A percentile compares a stretch with the other conserved stretches of the same genome.
Evolutionary conservation across 176 grass and related monocot species (phyloP).

Genomic region (Hordeum vulgare): MorexV3_pseudomolecules_assembly NC_058523.1:373023559-373024058

Average conservation of each 20-base stretch:
- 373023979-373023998: neutral
- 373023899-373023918: neutral
- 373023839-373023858: neutral
- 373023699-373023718: neutral
- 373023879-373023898: neutral
- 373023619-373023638: conserved; percentile 31
- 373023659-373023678: neutral
- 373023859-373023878: neutral
- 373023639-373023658: neutral
- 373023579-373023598: conserved; percentile 36
- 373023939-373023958: neutral
- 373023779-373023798: too few relatives aligned
- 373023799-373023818: neutral
- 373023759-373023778: too few relatives aligned
- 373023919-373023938: neutral
- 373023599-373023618: conserved; percentile 18
- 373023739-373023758: conserved; percentile 19
- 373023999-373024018: neutral
- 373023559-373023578: conserved; percentile 35
- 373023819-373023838: neutral
- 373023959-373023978: neutral
- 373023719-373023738: neutral
- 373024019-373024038: too few relatives aligned
- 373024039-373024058: too few relatives aligned
- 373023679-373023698: neutral